phyloP scores from a whole-genome alignment of 257 asterid species.

The Coffea canephora region DNA sequence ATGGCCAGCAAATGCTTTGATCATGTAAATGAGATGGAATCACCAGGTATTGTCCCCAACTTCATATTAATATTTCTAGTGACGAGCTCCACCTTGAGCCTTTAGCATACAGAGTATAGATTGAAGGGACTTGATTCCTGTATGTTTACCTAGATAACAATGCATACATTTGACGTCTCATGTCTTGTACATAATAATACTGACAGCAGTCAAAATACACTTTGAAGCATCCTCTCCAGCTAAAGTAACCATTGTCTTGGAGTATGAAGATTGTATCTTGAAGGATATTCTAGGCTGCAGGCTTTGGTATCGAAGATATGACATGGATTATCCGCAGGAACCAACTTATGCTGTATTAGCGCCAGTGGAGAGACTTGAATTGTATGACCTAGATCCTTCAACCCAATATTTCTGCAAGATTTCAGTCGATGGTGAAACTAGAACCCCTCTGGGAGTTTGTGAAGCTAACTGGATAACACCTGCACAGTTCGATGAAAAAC shows the following conservation, averaged over 20 bases:
- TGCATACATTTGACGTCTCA: not conserved
- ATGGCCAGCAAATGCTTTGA: constrained; percentile 28
- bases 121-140: not conserved
- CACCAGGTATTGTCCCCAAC: constrained; percentile 20
- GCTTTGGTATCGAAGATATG: constrained; percentile 32
- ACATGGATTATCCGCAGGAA: constrained; percentile 14
- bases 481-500: constrained; percentile 19
- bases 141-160: not conserved
- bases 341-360: constrained; percentile 25
- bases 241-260: constrained; percentile 25
- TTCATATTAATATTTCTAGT: not conserved
- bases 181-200: not conserved
- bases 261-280: constrained; percentile 21
- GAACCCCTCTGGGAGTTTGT: constrained; percentile 17
- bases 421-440: constrained; percentile 23
- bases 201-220: constrained; percentile 29
- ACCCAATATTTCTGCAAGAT: constrained; percentile 34
- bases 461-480: constrained; percentile 35
- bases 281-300: constrained; percentile 29
- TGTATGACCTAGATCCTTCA: constrained; percentile 34
- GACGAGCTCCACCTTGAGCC: not conserved
- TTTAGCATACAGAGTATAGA: not conserved
- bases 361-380: constrained; percentile 23
- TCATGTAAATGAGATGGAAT: constrained; percentile 10
- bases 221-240: constrained; percentile 35